phyloP scores from a whole-genome alignment of 306 rosid species.

The Vigna mungo region DNA sequence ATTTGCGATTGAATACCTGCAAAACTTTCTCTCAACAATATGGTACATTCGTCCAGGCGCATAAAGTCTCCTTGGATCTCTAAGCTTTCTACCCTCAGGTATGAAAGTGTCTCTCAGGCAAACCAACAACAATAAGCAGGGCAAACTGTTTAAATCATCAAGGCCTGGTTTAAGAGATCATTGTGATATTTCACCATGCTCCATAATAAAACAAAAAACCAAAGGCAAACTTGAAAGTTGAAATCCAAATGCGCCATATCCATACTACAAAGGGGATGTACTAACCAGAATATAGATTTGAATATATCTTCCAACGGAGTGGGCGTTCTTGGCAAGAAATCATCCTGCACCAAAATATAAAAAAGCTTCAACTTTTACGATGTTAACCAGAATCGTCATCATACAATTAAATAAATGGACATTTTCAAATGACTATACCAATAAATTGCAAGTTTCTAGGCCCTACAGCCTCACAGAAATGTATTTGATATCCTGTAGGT shows the following conservation, averaged over 20 bases:
- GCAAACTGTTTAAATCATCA: slow-evolving; percentile 91
- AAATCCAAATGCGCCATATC: slow-evolving; percentile 22
- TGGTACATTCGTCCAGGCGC: slow-evolving; percentile 97
- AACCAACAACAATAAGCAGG: slow-evolving; percentile 85
- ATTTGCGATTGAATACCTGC: slow-evolving; percentile 67
- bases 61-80: slow-evolving; percentile 91
- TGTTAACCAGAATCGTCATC: slow-evolving; percentile 15
- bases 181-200: slow-evolving; percentile 52
- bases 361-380: neutral
- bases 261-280: slow-evolving; percentile 36
- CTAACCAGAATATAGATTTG: slow-evolving; percentile 89
- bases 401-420: neutral
- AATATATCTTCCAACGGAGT: slow-evolving; percentile 96
- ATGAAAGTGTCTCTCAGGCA: slow-evolving; percentile 96
- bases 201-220: slow-evolving; percentile 34
- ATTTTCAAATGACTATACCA: neutral
- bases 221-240: slow-evolving; percentile 14
- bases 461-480: neutral
- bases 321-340: slow-evolving; percentile 94
- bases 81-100: slow-evolving; percentile 84
- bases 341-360: slow-evolving; percentile 64
- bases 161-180: slow-evolving; percentile 71
- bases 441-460: neutral
- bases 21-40: slow-evolving; percentile 86
- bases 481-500: too few relatives aligned